These are phyloP conservation scores for Phialemonium atrogriseum DNA, from an alignment of 2,329 filamentous ascomycete species.

Conservation along the genomic window DNA sequence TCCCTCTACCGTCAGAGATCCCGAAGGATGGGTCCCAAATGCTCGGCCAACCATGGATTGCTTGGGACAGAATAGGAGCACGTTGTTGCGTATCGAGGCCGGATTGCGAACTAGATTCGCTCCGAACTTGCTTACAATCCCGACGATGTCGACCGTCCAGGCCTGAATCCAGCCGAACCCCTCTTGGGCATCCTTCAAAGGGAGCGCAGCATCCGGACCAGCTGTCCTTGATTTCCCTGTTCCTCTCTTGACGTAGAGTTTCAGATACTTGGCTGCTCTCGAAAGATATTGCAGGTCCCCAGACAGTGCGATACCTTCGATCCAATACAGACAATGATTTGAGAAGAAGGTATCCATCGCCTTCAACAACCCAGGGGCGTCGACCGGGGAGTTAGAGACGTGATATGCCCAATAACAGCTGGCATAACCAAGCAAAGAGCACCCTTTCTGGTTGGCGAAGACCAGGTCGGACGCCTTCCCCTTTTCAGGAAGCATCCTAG, in stretches of 20 bases:
- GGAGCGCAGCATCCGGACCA: background rate
- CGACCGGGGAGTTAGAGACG: slow-evolving; percentile 1
- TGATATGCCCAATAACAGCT: slow-evolving; percentile 3
- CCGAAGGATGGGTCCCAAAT: background rate
- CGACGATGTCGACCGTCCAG: slow-evolving; percentile 3
- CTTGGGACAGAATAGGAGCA: slow-evolving; percentile 3
- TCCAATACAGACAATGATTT: slow-evolving; percentile 2
- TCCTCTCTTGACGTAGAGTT: slow-evolving; percentile 2
- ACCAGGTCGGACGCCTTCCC: background rate
- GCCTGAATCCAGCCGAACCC: slow-evolving; percentile 1
- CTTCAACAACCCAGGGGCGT: background rate
- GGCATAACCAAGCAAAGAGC: slow-evolving; percentile 1
- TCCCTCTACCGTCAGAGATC: background rate
- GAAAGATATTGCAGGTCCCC: slow-evolving; percentile 1
- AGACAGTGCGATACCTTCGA: slow-evolving; percentile 2
- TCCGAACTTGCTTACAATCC: slow-evolving; percentile 2
- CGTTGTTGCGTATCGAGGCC: slow-evolving; percentile 1
- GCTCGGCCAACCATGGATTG: slow-evolving; percentile 1
- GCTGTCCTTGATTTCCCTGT: background rate
- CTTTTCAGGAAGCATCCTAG: too few species aligned
- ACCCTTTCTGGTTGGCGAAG: background rate
- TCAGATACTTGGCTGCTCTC: slow-evolving; percentile 1
- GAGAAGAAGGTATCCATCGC: slow-evolving; percentile 1
- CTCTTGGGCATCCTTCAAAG: background rate
- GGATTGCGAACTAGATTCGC: slow-evolving; percentile 2